Conservation (phyloP, 208 protist genomes). For the Lotmaria passim region DNA sequence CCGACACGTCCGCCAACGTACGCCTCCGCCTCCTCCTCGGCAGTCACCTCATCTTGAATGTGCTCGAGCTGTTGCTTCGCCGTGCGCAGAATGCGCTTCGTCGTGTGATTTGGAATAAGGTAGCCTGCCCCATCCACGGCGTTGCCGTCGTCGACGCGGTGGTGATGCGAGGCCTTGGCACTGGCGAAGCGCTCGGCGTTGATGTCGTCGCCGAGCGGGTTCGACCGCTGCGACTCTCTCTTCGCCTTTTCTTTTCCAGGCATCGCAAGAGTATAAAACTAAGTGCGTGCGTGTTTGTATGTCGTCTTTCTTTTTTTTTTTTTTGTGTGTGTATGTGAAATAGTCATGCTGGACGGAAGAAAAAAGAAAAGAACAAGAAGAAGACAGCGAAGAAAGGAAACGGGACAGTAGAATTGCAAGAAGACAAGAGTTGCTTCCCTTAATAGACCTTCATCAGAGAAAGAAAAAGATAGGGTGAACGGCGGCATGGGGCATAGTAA, state of each 20-base stretch:
- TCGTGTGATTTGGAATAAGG: conserved; percentile 74
- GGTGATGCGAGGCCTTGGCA: conserved; percentile 36
- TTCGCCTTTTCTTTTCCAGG: conserved; percentile 53
- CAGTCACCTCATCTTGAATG: conserved; percentile 52
- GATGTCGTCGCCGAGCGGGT: conserved; percentile 84
- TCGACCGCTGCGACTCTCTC: conserved; percentile 47
- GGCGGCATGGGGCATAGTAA: too few relatives aligned
- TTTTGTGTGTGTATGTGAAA: background rate
- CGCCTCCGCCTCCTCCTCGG: conserved; percentile 36
- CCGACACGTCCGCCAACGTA: too few relatives aligned
- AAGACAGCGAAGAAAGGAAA: background rate
- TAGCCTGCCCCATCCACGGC: conserved; percentile 56
- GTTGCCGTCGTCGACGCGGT: conserved; percentile 35
- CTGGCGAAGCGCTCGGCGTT: conserved; percentile 84
- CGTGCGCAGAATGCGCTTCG: conserved; percentile 78
- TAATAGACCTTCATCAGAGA: background rate
- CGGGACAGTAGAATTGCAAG: background rate
- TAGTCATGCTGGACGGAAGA: too few relatives aligned
- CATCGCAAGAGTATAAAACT: conserved; percentile 14
- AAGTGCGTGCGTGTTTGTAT: background rate
- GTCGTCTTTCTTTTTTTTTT: background rate
- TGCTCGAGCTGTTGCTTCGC: conserved; percentile 74
- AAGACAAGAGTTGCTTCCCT: background rate
- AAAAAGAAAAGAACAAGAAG: background rate
- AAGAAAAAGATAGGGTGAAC: conserved; percentile 5